Conservation (phyloP, 768 basidiomycete genomes). For the Botryobasidium botryosum region DNA sequence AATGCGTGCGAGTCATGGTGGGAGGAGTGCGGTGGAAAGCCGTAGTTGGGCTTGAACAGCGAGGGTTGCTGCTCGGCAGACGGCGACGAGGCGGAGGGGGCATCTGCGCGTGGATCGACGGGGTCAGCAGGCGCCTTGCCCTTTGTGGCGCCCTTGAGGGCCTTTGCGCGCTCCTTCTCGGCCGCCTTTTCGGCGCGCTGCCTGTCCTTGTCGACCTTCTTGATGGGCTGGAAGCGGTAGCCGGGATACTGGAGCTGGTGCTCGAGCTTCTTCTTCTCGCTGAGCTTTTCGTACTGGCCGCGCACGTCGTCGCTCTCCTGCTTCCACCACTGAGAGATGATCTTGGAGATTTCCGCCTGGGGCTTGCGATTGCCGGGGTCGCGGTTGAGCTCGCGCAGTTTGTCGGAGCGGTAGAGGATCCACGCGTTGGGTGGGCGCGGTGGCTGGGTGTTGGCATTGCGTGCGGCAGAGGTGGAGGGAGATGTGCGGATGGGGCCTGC, state of each 20-base stretch:
- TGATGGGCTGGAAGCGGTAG: not conserved
- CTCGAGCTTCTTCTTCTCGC: not conserved
- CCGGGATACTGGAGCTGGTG: not conserved
- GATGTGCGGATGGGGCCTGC: too few species aligned
- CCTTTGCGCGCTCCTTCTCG: too few species aligned
- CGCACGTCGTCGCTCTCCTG: conserved; percentile 32
- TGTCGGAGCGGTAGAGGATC: conserved; percentile 62
- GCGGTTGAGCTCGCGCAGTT: conserved; percentile 26
- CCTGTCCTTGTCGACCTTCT: not conserved
- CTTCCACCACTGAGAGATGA: conserved; percentile 49
- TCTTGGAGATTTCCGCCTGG: conserved; percentile 48
- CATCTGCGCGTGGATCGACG: too few species aligned
- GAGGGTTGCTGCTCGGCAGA: too few species aligned
- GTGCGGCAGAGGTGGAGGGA: too few species aligned
- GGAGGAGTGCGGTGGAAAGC: too few species aligned
- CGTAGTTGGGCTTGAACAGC: too few species aligned
- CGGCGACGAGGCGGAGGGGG: too few species aligned
- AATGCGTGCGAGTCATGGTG: too few species aligned
- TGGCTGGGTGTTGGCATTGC: too few species aligned
- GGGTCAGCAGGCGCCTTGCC: too few species aligned
- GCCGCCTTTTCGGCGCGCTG: not conserved
- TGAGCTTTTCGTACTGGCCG: conserved; percentile 18
- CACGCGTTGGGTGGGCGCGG: conserved; percentile 69
- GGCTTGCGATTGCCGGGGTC: conserved; percentile 22
- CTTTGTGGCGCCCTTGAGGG: too few species aligned